Evolutionary conservation across 768 basidiomycete species (phyloP).

Genomic region (Boletus fagicola): DNA sequence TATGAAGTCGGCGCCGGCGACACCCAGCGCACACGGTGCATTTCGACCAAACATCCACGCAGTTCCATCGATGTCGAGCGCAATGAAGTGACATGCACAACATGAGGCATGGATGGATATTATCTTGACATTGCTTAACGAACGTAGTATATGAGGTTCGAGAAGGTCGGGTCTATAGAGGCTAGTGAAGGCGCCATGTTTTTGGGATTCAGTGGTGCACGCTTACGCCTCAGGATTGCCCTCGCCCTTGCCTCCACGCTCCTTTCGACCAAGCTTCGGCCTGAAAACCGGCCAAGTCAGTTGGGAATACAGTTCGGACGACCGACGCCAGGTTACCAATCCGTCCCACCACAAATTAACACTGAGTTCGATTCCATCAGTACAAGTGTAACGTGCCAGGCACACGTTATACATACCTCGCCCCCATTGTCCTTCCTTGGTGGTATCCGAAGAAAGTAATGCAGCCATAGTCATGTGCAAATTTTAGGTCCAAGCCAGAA

Average conservation of each 20-base stretch:
- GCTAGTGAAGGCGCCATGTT: constrained; percentile 2
- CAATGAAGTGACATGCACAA: constrained; percentile 72
- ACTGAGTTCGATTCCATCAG: constrained; percentile 45
- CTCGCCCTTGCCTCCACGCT: constrained; percentile 48
- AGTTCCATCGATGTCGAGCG: constrained; percentile 67
- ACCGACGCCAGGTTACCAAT: constrained; percentile 53
- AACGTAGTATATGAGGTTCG: constrained; percentile 86
- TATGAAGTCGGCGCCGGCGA: constrained; percentile 51
- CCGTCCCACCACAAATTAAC: constrained; percentile 81
- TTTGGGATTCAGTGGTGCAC: background rate
- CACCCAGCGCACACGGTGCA: constrained; percentile 64
- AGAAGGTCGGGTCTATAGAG: constrained; percentile 73
- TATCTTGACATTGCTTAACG: constrained; percentile 75
- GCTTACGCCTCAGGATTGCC: constrained; percentile 41
- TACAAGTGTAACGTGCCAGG: constrained; percentile 7
- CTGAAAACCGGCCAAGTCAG: constrained; percentile 38
- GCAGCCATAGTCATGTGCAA: constrained; percentile 33
- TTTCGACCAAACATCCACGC: constrained; percentile 94
- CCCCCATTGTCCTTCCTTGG: constrained; percentile 44
- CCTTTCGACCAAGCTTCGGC: constrained; percentile 76
- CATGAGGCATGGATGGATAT: constrained; percentile 75
- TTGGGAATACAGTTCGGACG: background rate
- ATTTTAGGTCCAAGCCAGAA: constrained; percentile 23
- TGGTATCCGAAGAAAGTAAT: constrained; percentile 22
- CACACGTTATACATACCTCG: constrained; percentile 30